Base-by-base conservation (phyloP, 2,329 filamentous ascomycete species). In the Claviceps monticola region DNA sequence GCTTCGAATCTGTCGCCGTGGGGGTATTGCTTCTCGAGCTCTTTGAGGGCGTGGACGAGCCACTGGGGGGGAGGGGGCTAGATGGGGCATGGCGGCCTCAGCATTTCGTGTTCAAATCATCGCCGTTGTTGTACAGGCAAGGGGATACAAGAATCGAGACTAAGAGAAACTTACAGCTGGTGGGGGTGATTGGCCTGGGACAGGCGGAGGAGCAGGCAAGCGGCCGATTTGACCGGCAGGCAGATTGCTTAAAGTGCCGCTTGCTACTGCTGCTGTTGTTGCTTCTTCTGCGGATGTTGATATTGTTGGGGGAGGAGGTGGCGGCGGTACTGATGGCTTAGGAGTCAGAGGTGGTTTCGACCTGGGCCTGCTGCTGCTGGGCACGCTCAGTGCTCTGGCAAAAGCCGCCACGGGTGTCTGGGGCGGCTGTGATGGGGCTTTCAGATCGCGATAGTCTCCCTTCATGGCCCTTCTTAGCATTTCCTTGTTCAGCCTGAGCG, bases 1-100 rank as follows among this genome's bases (percentile, higher is more conserved):
- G 83, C 85, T 67, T 95, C 88, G 64, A 97, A 97, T 34, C 79
- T 77, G 65, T 96, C 89, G 42, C 67, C 65, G 59, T 84, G 79
- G 3, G 86, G 84, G 62, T 95, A 91, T 54, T 75, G 73, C 58
- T 81, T 81, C 59, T 73, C 72, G 52, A 97, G 78, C 23, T 81
- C 75, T 54, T 78, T 73, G n/a, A 97, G 79, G 50, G 87, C 84
- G 39, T 76, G 70, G 53, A 76, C 73, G 52, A 98, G 84, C 93
- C 93, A 97, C 52, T 79, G 74, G n/a, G 91, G 90, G 17, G 89
- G 83, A 7, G 86, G 81, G 53, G 89, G 88, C 88, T 95, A 45
- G n/a, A 34, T 16, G 14, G 16, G 5, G 38, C 16, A 17, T 17
- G 29, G 9, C 9, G 29, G 9, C 29, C 9, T 34, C 9, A 34